Conservation (phyloP, 306 rosid species). For the Boehmeria nivea region DNA sequence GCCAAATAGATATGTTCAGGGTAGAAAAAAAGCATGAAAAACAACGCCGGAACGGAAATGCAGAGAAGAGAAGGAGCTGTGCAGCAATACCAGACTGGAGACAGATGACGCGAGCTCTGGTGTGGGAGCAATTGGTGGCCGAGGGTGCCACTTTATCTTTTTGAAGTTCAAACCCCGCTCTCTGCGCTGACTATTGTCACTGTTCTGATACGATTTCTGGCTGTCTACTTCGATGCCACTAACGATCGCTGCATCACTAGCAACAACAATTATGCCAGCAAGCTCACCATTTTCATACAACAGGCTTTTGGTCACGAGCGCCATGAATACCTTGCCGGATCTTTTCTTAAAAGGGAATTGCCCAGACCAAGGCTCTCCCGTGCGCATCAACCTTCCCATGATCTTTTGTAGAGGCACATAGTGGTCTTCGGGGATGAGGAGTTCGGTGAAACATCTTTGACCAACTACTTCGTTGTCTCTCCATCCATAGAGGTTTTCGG, state of each 20-base stretch:
- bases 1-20: constrained; percentile 10
- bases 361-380: constrained; percentile 60
- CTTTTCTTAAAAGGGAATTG: constrained; percentile 66
- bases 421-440: constrained; percentile 43
- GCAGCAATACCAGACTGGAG: constrained; percentile 57
- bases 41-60: no score
- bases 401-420: constrained; percentile 34
- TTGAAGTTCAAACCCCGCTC: constrained; percentile 31
- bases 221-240: constrained; percentile 24
- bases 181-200: constrained; percentile 24
- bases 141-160: constrained; percentile 45
- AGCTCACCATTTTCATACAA: constrained; percentile 55
- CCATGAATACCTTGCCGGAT: constrained; percentile 57
- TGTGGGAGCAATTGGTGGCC: constrained; percentile 36
- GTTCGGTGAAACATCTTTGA: constrained; percentile 30
- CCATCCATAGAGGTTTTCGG: constrained; percentile 71
- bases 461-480: constrained; percentile 57
- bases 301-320: constrained; percentile 51
- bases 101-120: constrained; percentile 61
- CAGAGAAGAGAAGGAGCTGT: constrained; percentile 3
- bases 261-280: constrained; percentile 46
- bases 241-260: constrained; percentile 47
- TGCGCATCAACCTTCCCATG: constrained; percentile 35
- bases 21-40: no score
- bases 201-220: constrained; percentile 23